These are phyloP conservation scores for Babesia bigemina DNA, from an alignment of 169 alveolate genomes.

Conservation along the genomic window DNA sequence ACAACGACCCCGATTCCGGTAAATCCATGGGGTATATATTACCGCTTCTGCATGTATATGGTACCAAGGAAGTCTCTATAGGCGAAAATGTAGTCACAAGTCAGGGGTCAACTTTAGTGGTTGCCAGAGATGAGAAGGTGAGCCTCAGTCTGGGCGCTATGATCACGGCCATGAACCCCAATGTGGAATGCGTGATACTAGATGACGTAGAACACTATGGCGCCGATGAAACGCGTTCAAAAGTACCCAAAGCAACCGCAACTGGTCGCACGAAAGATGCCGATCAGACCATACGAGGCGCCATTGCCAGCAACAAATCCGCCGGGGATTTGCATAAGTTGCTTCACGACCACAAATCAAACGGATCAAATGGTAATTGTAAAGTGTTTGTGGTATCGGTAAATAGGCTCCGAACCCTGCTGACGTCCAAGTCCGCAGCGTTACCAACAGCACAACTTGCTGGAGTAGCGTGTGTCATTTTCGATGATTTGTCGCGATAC, in stretches of 20 bases:
- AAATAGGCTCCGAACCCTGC: constrained; percentile 1
- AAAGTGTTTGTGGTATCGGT: constrained; percentile 7
- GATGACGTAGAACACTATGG: not conserved
- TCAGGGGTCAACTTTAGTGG: constrained; percentile 26
- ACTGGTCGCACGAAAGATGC: not conserved
- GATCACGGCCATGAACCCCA: constrained; percentile 27
- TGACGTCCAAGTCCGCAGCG: constrained; percentile 3
- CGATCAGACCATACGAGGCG: not conserved
- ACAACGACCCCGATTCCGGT: constrained; percentile 47
- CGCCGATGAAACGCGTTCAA: not conserved
- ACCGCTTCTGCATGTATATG: constrained; percentile 45
- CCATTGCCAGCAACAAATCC: not conserved
- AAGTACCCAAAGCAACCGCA: not conserved
- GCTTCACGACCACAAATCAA: not conserved
- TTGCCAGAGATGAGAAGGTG: not conserved
- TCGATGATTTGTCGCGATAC: constrained; percentile 32
- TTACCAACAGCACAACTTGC: constrained; percentile 1
- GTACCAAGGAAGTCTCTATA: not conserved
- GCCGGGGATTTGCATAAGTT: not conserved
- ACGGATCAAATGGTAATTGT: not conserved
- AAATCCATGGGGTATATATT: constrained; percentile 51
- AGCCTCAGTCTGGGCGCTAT: constrained; percentile 6
- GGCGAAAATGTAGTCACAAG: not conserved
- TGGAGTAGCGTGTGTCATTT: constrained; percentile 7
- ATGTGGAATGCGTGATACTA: constrained; percentile 6